These are phyloP conservation scores for Colletotrichum eleusines DNA, from an alignment of 2,329 filamentous ascomycete species.

Conservation along the genomic window DNA sequence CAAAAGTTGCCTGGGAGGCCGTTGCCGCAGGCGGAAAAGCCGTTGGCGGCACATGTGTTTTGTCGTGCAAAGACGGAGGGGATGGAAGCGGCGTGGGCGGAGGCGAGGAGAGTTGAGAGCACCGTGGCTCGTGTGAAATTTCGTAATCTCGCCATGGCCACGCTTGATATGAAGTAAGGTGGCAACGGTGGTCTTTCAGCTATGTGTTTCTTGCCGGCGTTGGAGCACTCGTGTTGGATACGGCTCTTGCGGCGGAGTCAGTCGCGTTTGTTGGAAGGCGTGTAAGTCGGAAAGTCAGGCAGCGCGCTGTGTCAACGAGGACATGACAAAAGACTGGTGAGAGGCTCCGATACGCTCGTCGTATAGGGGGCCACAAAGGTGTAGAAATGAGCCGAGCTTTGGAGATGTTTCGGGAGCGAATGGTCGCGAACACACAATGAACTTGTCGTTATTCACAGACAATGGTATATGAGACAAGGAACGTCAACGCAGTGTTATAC, in stretches of 20 bases:
- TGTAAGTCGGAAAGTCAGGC: constrained; percentile 31
- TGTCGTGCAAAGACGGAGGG: constrained; percentile 57
- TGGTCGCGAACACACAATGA: constrained; percentile 25
- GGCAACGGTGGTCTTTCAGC: constrained; percentile 15
- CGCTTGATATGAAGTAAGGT: neutral
- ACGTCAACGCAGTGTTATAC: constrained; percentile 13
- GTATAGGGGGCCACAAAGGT: constrained; percentile 28
- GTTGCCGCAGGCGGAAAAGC: constrained; percentile 65
- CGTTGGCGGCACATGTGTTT: constrained; percentile 63
- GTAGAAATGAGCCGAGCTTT: constrained; percentile 33
- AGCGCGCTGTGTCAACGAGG: constrained; percentile 19
- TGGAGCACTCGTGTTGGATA: constrained; percentile 17
- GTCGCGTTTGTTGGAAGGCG: constrained; percentile 10
- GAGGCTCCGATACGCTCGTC: neutral
- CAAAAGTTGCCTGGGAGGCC: constrained; percentile 75
- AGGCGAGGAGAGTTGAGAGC: constrained; percentile 53
- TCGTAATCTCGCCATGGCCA: constrained; percentile 47
- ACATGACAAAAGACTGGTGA: neutral
- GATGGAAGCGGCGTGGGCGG: constrained; percentile 55
- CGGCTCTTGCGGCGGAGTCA: constrained; percentile 25
- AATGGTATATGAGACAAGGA: constrained; percentile 15
- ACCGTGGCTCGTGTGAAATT: constrained; percentile 52
- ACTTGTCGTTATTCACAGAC: constrained; percentile 33
- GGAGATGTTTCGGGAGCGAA: constrained; percentile 28
- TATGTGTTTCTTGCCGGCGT: constrained; percentile 1